Conservation (phyloP, 139 green algal species). For the Chlorella vulgaris region DNA sequence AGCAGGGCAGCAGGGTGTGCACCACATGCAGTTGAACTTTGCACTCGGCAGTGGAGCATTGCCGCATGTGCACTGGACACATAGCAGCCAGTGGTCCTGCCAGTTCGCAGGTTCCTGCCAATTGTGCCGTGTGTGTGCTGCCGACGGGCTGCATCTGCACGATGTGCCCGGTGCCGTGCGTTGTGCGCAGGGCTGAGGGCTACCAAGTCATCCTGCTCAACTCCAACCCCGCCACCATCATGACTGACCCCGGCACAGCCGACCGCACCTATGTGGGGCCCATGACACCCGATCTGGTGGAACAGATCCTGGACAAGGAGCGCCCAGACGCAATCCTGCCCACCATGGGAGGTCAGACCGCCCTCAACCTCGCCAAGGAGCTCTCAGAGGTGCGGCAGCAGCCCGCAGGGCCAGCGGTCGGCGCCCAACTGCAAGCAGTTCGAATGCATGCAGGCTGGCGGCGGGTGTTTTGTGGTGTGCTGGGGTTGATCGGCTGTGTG, state of each 20-base stretch:
- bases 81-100: too few relatives aligned
- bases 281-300: slow-evolving; percentile 94
- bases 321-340: slow-evolving; percentile 96
- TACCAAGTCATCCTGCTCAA: slow-evolving; percentile 98
- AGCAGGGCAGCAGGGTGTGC: too few relatives aligned
- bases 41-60: too few relatives aligned
- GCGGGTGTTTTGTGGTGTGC: too few relatives aligned
- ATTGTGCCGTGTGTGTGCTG: too few relatives aligned
- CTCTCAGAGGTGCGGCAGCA: slow-evolving; percentile 78
- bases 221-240: slow-evolving; percentile 99
- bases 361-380: slow-evolving; percentile 95
- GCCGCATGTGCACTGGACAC: too few relatives aligned
- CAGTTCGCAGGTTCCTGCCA: too few relatives aligned
- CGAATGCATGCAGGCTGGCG: too few relatives aligned
- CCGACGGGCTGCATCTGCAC: background rate
- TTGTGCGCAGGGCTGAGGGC: slow-evolving; percentile 80
- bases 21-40: too few relatives aligned
- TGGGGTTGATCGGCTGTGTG: too few relatives aligned
- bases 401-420: background rate
- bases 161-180: background rate
- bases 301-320: slow-evolving; percentile 87
- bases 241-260: slow-evolving; percentile 98
- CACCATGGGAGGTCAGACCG: slow-evolving; percentile 99
- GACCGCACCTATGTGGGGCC: slow-evolving; percentile 97
- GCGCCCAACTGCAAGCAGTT: background rate